Conservation (phyloP, 2,329 filamentous ascomycete genomes). For the Colletotrichum godetiae region DNA sequence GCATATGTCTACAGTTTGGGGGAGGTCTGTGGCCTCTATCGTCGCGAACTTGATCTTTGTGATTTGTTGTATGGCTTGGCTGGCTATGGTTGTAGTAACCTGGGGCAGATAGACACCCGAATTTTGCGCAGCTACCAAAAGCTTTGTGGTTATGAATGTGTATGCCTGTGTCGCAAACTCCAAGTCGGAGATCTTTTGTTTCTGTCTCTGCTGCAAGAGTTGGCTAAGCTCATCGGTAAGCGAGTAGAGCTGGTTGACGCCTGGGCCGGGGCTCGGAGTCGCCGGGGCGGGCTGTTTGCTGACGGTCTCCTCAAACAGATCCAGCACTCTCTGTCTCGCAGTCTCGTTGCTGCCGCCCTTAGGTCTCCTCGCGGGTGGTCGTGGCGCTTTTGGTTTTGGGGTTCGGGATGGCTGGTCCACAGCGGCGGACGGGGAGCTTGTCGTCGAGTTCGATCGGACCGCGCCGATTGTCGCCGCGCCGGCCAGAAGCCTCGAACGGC, state of each 20-base stretch:
- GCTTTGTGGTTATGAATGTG: slow-evolving; percentile 5
- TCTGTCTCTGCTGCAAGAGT: slow-evolving; percentile 2
- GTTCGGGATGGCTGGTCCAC: slow-evolving; percentile 4
- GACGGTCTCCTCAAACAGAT: slow-evolving; percentile 36
- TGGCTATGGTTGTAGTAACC: neutral
- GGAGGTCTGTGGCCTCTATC: neutral
- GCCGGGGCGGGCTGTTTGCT: slow-evolving; percentile 7
- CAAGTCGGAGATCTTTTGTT: neutral
- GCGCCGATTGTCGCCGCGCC: slow-evolving; percentile 2
- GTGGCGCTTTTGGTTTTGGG: neutral
- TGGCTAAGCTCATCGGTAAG: slow-evolving; percentile 14
- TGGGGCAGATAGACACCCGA: neutral
- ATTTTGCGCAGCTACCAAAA: neutral
- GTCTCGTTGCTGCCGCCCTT: neutral
- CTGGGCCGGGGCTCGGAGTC: neutral
- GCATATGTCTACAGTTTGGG: slow-evolving; percentile 23
- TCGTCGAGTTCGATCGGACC: slow-evolving; percentile 29
- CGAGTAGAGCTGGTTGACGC: slow-evolving; percentile 7
- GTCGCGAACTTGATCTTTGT: slow-evolving; percentile 15
- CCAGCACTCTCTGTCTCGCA: slow-evolving; percentile 24
- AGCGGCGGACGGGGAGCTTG: slow-evolving; percentile 16
- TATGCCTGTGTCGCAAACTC: neutral
- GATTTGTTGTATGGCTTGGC: slow-evolving; percentile 2
- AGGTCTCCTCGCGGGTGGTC: neutral
- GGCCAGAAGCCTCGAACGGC: slow-evolving; percentile 38